Base-by-base conservation (phyloP, 345 rosid species). In the Luvunga scandens region DNA sequence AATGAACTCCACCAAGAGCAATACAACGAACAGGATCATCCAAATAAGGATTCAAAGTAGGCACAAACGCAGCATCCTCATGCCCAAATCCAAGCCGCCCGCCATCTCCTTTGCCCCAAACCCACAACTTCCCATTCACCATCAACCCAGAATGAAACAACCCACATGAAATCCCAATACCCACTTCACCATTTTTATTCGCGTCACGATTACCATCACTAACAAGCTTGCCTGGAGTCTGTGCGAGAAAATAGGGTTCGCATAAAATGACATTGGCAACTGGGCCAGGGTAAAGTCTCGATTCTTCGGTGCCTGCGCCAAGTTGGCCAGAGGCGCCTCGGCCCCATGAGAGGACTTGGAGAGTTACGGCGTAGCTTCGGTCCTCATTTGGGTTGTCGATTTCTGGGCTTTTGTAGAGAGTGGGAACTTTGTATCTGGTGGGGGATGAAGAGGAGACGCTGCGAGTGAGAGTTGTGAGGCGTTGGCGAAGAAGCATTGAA, bases 21-120 rank as follows among this genome's bases (percentile, higher is more conserved):
- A 89, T 25, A 69, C 78, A 82, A 31, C 80, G 84, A 75, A 87
- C 91, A 57, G 84, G 78, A 67, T 82, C 84, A 27, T 89, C 95
- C 76, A 92, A 77, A 75, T 87, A 79, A 45, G 93, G 94, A 77
- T 92, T 95, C 64, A 87, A 55, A 21, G 86, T 91, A 0, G 99
- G 99, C 24, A 88, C 79, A 82, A 93, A 93, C 0, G 83, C 88
- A 10, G 97, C 80, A 81, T 89, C 79, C 81, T 95, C 99, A 34
- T 91, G 94, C 12, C 98, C 98, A 66, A 95, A 87, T 38, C 97
- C 98, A 59, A 95, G 85, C 56, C 98, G 89, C 19, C 97, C 96
- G n/a, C 98, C 98, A 66, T 91, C 98, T 19, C 99, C 98, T 87
- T 92, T 93, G 0, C 99, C 99, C 99, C 96, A 93, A 69, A 91